A percentile compares a stretch with the other conserved stretches of the same genome.
Conservation (phyloP, 345 rosid species). For the Cochlearia excelsa region DNA sequence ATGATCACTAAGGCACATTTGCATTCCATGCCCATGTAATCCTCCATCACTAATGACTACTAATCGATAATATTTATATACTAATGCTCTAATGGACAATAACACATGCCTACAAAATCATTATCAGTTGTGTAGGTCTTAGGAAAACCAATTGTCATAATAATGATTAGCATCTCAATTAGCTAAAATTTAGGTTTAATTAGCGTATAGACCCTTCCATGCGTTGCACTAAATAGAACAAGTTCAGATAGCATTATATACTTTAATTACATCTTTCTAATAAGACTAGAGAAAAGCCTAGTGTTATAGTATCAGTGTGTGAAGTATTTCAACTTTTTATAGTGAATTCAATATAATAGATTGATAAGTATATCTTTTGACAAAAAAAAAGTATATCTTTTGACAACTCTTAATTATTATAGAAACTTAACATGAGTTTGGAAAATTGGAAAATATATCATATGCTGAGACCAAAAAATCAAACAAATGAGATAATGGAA, state of each 20-base stretch:
- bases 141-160: slow-evolving; percentile 23
- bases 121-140: slow-evolving; percentile 14
- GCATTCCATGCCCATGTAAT: slow-evolving; percentile 30
- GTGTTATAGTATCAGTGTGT: slow-evolving; percentile 23
- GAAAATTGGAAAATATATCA: not conserved
- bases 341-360: slow-evolving; percentile 29
- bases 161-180: slow-evolving; percentile 21
- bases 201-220: slow-evolving; percentile 22
- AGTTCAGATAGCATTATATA: slow-evolving; percentile 29
- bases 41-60: slow-evolving; percentile 28
- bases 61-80: not conserved
- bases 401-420: not conserved
- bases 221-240: slow-evolving; percentile 25
- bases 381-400: too few species aligned
- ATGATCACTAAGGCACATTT: slow-evolving; percentile 4
- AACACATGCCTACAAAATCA: slow-evolving; percentile 1
- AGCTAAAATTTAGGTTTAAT: not conserved
- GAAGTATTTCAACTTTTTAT: slow-evolving; percentile 18
- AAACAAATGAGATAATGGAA: not conserved
- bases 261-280: slow-evolving; percentile 7
- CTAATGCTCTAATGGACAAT: too few species aligned
- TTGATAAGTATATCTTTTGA: not conserved
- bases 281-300: slow-evolving; percentile 27
- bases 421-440: not conserved
- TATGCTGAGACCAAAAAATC: slow-evolving; percentile 8